Evolutionary conservation across 2,329 filamentous ascomycete genomes (phyloP), one percentile per base, ranked within the genome.

Genomic region (Clonostachys rosea): DNA sequence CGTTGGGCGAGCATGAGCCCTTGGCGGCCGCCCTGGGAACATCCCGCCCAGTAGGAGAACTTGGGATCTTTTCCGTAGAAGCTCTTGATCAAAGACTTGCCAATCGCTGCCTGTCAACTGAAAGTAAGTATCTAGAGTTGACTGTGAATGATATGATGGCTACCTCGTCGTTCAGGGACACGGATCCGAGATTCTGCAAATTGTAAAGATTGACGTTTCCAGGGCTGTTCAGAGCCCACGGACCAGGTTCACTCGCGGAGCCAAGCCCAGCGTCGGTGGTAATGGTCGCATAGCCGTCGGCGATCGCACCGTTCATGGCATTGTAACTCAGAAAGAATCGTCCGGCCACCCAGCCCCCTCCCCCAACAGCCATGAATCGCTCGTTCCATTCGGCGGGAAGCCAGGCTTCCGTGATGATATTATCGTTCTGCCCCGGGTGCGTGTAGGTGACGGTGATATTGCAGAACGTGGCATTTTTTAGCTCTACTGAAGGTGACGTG

Each of bases 11-110:
- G 65, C 50, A 73, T 73, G 24, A 78, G 59, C 16, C 76, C 79
- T 56, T 82, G 76, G 1, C 78, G 65, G 4, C 79, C 79, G 16
- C 78, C 77, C 0, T 75, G 77, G 1, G 73, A 77, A 54, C 76
- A 80, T 20, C 76, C 76, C 16, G 65, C 62, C 54, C 69, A 79
- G 57, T 78, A 79, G 3, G 67, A 71, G 54, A 71, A 74, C 1
- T 62, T 56, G 4, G 66, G 61, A 4, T 17, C 40, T 16, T 51
- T 36, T 6, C 61, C 56, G 49, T 78, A 78, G 56, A 70, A 76
- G 6, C 59, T 58, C 18, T 69, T 53, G 9, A 66, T 65, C 13
- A 78, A 52, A 10, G 60, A 42, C 52, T 77, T 77, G 5, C 66
- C 66, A 12, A 69, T 52, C 2, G 68, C 66, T 1, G 71, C 66